Evolutionary conservation across 108 stramenopile genomes (phyloP).

Genomic region (Schizochytrium sp.): DNA sequence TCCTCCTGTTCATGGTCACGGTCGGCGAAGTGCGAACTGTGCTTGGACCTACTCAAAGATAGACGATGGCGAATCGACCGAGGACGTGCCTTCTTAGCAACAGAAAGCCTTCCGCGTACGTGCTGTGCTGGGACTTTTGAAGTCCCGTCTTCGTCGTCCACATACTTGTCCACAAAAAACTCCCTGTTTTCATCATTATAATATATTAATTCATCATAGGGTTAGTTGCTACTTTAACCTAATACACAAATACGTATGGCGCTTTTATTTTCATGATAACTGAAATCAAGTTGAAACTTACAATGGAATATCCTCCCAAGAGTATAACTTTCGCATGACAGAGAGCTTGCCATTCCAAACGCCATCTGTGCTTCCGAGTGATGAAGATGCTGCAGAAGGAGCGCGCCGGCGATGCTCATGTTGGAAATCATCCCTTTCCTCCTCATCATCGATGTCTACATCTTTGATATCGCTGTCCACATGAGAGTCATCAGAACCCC

Average conservation of each 20-base stretch:
- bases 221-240: background rate
- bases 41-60: background rate
- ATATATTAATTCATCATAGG: background rate
- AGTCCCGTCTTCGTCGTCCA: conserved; percentile 18
- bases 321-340: conserved; percentile 43
- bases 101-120: conserved; percentile 21
- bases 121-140: background rate
- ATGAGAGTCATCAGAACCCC: too few relatives aligned
- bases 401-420: too few relatives aligned
- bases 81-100: conserved; percentile 44
- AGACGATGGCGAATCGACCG: background rate
- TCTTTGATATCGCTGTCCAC: too few relatives aligned
- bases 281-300: background rate
- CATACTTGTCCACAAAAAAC: conserved; percentile 54
- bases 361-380: conserved; percentile 35
- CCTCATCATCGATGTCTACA: too few relatives aligned
- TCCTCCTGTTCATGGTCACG: too few relatives aligned
- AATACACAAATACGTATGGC: too few relatives aligned
- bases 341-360: conserved; percentile 45
- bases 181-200: conserved; percentile 12
- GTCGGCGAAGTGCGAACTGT: too few relatives aligned
- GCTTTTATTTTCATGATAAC: too few relatives aligned
- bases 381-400: too few relatives aligned
- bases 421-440: too few relatives aligned
- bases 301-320: conserved; percentile 48